These are phyloP conservation scores for Trichosanthes cucumerina DNA, from an alignment of 306 rosid species.

Conservation along the genomic window DNA sequence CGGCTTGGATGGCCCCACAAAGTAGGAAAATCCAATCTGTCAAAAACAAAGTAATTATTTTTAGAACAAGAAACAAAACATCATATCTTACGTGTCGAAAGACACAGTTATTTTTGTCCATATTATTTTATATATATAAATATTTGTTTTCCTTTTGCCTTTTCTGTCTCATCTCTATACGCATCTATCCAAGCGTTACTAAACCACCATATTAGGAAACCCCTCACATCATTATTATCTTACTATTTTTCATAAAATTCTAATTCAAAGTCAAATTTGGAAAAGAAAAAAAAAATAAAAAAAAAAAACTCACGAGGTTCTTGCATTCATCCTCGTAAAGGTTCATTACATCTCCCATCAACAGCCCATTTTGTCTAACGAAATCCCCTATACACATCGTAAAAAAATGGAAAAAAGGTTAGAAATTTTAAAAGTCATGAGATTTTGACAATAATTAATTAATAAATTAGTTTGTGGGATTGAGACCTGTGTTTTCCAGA, in stretches of 20 bases:
- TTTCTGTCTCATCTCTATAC: neutral
- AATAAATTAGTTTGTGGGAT: neutral
- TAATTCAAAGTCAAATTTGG: neutral
- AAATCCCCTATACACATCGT: slow-evolving; percentile 29
- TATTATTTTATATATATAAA: too few species aligned
- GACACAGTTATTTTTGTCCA: neutral
- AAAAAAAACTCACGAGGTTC: slow-evolving; percentile 43
- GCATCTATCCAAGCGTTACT: neutral
- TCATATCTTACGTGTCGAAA: neutral
- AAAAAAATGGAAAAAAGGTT: neutral
- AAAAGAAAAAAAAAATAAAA: neutral
- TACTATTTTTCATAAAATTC: neutral
- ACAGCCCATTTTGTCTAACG: slow-evolving; percentile 27
- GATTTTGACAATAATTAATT: too few species aligned
- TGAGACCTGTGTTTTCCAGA: slow-evolving; percentile 44
- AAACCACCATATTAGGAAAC: slow-evolving; percentile 2
- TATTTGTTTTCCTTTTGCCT: neutral
- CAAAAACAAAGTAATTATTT: neutral
- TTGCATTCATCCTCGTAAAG: slow-evolving; percentile 39
- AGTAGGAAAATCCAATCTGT: slow-evolving; percentile 1
- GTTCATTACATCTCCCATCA: slow-evolving; percentile 39
- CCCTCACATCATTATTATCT: neutral
- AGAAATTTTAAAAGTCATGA: neutral
- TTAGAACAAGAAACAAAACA: neutral
- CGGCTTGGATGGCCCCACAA: slow-evolving; percentile 2